Evolutionary conservation across 2,329 filamentous ascomycete species (phyloP).

Genomic region (Tolypocladium pustulatum): DNA sequence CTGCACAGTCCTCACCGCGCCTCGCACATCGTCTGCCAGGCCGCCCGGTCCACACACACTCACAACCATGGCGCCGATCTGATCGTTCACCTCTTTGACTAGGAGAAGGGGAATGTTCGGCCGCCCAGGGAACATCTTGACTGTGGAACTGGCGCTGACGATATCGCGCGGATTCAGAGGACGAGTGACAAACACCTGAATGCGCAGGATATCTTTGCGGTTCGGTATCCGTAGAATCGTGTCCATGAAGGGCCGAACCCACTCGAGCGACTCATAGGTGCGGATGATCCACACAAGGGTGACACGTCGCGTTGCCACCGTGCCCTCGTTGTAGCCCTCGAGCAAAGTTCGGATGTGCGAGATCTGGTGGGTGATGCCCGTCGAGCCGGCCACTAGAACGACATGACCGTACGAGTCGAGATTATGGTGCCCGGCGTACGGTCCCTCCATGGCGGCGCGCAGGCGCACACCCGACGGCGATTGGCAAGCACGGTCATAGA

Average conservation of each 20-base stretch:
- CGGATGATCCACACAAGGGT: conserved; percentile 90
- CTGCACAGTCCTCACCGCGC: conserved; percentile 54
- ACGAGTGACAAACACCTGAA: conserved; percentile 83
- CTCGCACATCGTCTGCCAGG: conserved; percentile 64
- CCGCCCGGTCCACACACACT: conserved; percentile 69
- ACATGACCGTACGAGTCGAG: conserved; percentile 88
- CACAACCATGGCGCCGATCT: conserved; percentile 82
- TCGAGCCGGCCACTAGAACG: conserved; percentile 83
- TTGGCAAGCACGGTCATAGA: conserved; percentile 59
- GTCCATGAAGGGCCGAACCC: conserved; percentile 82
- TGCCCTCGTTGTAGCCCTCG: conserved; percentile 56
- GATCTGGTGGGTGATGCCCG: conserved; percentile 91
- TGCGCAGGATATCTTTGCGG: conserved; percentile 71
- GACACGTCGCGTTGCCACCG: conserved; percentile 69
- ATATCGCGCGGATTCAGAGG: conserved; percentile 79
- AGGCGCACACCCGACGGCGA: conserved; percentile 47
- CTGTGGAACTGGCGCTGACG: conserved; percentile 62
- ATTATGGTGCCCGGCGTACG: conserved; percentile 74
- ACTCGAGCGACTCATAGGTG: conserved; percentile 79
- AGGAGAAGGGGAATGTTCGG: conserved; percentile 76
- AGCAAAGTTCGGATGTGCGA: conserved; percentile 75
- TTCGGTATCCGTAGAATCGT: conserved; percentile 65
- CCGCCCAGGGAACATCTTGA: conserved; percentile 86
- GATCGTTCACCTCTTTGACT: conserved; percentile 68
- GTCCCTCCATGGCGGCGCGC: conserved; percentile 74